phyloP scores from a whole-genome alignment of 2,329 filamentous ascomycete species.

The Fusarium sp. region DNA sequence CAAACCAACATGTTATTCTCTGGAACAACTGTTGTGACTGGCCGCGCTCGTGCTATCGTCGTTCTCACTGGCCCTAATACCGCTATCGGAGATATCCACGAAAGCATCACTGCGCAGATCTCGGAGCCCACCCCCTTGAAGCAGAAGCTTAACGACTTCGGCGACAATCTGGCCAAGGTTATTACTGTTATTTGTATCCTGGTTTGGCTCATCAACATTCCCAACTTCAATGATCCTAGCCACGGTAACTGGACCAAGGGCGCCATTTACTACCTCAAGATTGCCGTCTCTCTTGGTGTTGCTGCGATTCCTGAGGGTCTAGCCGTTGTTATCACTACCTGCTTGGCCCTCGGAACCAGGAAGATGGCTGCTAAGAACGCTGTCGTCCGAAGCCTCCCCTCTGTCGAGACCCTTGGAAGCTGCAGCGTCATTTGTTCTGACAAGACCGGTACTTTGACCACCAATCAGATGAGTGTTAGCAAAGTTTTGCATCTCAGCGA shows the following conservation, averaged over 20 bases:
- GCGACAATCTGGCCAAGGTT: constrained; percentile 94
- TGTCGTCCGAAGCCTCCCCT: constrained; percentile 94
- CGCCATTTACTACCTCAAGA: constrained; percentile 99
- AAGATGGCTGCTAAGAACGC: constrained; percentile 99
- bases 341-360: constrained; percentile 91
- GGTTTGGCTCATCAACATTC: constrained; percentile 98
- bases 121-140: constrained; percentile 97
- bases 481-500: constrained; percentile 88
- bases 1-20: constrained; percentile 99
- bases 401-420: constrained; percentile 96
- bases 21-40: constrained; percentile 95
- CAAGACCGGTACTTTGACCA: constrained; percentile 98
- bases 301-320: constrained; percentile 98
- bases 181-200: constrained; percentile 97
- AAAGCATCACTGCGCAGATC: constrained; percentile 98
- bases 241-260: constrained; percentile 96
- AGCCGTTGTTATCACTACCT: constrained; percentile 99
- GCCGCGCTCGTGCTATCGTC: constrained; percentile 90
- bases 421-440: constrained; percentile 99
- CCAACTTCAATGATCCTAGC: constrained; percentile 94
- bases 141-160: constrained; percentile 99
- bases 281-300: constrained; percentile 96
- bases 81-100: constrained; percentile 98
- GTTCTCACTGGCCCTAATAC: constrained; percentile 90
- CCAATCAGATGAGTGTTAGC: constrained; percentile 99